Percentiles rank a stretch among this genome's conserved stretches.
phyloP scores from a whole-genome alignment of 768 basidiomycete genomes.

The Pleurotus giganteus region DNA sequence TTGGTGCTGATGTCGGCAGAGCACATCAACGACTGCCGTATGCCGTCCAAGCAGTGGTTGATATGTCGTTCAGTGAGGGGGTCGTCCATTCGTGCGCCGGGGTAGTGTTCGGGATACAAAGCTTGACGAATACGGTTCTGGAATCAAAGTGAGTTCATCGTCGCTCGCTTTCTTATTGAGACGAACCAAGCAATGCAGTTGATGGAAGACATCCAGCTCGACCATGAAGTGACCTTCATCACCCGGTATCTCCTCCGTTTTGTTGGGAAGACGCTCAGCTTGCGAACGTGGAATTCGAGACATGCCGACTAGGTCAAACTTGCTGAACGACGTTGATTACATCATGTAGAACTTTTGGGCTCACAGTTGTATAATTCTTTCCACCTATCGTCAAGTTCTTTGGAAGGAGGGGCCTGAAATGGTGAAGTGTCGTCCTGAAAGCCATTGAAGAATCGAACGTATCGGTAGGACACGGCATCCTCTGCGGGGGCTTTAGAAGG shows the following conservation, averaged over 20 bases:
- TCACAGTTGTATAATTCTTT: conserved; percentile 17
- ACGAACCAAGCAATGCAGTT: conserved; percentile 24
- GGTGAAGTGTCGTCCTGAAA: neutral
- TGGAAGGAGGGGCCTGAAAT: conserved; percentile 14
- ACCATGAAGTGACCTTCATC: conserved; percentile 21
- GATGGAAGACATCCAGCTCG: conserved; percentile 24
- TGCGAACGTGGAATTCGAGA: conserved; percentile 18
- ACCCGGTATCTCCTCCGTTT: conserved; percentile 18
- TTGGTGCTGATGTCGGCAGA: conserved; percentile 17
- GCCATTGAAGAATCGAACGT: neutral
- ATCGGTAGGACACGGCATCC: conserved; percentile 3
- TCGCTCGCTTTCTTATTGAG: neutral
- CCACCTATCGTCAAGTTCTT: conserved; percentile 20
- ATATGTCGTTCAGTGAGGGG: conserved; percentile 13
- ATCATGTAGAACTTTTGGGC: conserved; percentile 3
- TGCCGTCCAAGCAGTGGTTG: conserved; percentile 18
- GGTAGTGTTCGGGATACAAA: conserved; percentile 15
- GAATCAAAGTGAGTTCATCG: neutral
- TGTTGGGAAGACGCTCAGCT: conserved; percentile 18
- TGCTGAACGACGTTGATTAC: neutral
- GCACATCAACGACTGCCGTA: conserved; percentile 21
- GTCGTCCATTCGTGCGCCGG: conserved; percentile 9
- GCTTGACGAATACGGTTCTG: conserved; percentile 19
- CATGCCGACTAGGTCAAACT: conserved; percentile 12
- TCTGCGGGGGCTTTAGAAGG: conserved; percentile 1